phyloP scores from a whole-genome alignment of 805 yeast species.

The Cyberlindnera galapagoensis region DNA sequence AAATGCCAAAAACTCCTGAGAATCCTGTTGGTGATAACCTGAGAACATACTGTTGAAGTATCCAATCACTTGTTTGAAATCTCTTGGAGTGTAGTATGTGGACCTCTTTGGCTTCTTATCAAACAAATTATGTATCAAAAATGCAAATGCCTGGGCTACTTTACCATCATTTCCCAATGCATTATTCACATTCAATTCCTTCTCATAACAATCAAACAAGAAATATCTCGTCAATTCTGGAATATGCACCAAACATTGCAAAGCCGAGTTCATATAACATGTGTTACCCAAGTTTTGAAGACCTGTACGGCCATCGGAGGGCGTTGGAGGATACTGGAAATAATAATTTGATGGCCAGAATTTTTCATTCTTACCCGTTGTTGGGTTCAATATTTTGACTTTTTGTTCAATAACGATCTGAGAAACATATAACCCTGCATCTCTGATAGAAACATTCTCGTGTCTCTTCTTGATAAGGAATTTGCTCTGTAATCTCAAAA shows the following conservation, averaged over 20 bases:
- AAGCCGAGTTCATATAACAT: slow-evolving; percentile 91
- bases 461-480: slow-evolving; percentile 20
- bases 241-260: slow-evolving; percentile 82
- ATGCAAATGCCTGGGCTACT: slow-evolving; percentile 71
- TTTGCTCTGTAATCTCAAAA: slow-evolving; percentile 21
- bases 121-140: slow-evolving; percentile 56
- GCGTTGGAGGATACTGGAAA: slow-evolving; percentile 24
- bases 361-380: slow-evolving; percentile 10
- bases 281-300: slow-evolving; percentile 77
- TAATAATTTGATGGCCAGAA: slow-evolving; percentile 34
- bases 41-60: slow-evolving; percentile 71
- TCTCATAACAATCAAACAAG: slow-evolving; percentile 46
- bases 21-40: slow-evolving; percentile 85
- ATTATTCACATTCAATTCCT: slow-evolving; percentile 67
- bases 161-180: slow-evolving; percentile 85
- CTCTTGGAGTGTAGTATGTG: slow-evolving; percentile 44
- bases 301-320: slow-evolving; percentile 52
- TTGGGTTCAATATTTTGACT: neutral
- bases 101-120: slow-evolving; percentile 19
- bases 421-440: slow-evolving; percentile 16
- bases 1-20: slow-evolving; percentile 88
- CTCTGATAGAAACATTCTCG: slow-evolving; percentile 15
- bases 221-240: slow-evolving; percentile 81
- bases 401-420: slow-evolving; percentile 31
- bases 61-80: slow-evolving; percentile 75